These are phyloP conservation scores for Quercus dentata DNA, from an alignment of 306 rosid species.

Conservation along the genomic window DNA sequence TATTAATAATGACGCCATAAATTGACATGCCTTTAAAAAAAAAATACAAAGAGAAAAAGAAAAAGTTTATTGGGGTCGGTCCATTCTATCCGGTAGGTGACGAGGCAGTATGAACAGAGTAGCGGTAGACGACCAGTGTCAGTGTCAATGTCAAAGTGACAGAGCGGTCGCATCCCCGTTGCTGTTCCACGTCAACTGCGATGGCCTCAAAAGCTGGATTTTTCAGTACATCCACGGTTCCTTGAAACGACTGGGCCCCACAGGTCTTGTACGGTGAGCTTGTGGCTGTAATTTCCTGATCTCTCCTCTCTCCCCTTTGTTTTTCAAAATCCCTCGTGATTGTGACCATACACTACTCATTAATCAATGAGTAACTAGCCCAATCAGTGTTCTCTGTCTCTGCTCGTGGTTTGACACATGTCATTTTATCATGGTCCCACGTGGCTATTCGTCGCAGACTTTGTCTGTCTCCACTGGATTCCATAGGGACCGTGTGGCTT, in stretches of 20 bases:
- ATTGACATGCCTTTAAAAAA: too few species aligned
- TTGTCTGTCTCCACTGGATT: background rate
- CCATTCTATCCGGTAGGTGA: too few species aligned
- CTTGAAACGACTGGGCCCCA: background rate
- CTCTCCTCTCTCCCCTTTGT: background rate
- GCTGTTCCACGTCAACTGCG: background rate
- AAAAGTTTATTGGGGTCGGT: background rate
- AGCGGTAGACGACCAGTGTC: too few species aligned
- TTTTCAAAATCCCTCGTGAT: background rate
- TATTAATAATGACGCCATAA: rapidly evolving
- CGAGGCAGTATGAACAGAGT: too few species aligned
- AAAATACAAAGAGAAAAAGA: background rate
- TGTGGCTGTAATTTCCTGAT: slow-evolving; percentile 1
- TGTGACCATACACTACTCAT: too few species aligned
- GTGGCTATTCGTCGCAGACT: background rate
- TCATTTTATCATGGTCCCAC: background rate
- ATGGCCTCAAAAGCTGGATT: background rate
- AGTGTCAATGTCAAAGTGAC: background rate
- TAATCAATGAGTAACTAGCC: too few species aligned
- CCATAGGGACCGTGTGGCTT: background rate
- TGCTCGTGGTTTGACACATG: background rate
- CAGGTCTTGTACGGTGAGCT: background rate
- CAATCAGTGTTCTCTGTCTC: background rate
- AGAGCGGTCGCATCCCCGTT: background rate
- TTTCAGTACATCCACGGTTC: slow-evolving; percentile 3